Base-by-base conservation (phyloP, 176 grass and related monocot species). In the Aegilops tauschii region DNA sequence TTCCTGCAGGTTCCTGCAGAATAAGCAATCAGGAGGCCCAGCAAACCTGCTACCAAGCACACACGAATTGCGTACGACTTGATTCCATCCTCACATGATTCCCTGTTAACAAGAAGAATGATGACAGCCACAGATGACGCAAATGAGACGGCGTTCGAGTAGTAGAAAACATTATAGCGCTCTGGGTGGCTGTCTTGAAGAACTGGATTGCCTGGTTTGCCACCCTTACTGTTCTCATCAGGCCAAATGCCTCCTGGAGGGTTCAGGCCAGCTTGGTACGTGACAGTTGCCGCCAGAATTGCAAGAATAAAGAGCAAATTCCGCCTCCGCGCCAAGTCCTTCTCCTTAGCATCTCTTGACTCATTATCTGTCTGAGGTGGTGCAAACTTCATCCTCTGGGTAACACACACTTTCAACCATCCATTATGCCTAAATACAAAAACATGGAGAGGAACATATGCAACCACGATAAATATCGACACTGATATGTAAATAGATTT, bases 1-100 rank as follows among this genome's bases (percentile, higher is more conserved):
- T 85, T 56, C 45, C 88, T 85, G 44, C 69, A 85, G 82, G 82
- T 85, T 76, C 88, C 88, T 68, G 88, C 83, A 69, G 27, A 50
- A 81, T 85, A 89, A 11, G 70, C 78, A 69, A 77, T 11, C 69
- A 82, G 23, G 49, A 90, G 83, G 27, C 78, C 70, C 14, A 90
- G 20, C 47, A 90, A 86, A 65, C 88, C 88, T 0, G 65, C 49
- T 50, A 90, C 21, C 70, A 90, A 86, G 65, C 83, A 90, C 8
- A 63, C 10, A 16, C 70, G 20, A 0, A 90, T 28, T 37, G 47
- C 83, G 49, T 86, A 90, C 0, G 78, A 90, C 52, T 76, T 86
- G 88, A 90, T 90, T 29, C 88, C 88, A 49, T 49, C 67, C 82
- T 80, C 87, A 80, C 30, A 89, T 0, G 87, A 89, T 85, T 89